Conservation (phyloP, 148 eudicot species). For the Nepenthes mirabilis region DNA sequence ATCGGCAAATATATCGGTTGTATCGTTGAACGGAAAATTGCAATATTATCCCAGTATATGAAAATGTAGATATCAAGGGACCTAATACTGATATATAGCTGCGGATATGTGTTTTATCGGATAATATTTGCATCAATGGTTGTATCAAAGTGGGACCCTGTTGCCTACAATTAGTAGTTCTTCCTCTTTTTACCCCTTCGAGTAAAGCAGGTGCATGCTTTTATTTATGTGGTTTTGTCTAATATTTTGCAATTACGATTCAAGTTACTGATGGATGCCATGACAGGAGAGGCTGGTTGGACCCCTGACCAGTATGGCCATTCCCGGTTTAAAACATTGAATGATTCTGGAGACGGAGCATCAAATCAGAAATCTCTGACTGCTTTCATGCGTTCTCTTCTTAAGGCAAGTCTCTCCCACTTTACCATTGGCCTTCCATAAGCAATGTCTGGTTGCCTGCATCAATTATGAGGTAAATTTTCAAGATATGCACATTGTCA, state of each 20-base stretch:
- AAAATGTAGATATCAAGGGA: too few species aligned
- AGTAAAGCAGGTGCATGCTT: too few species aligned
- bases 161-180: background rate
- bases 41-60: too few species aligned
- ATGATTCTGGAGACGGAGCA: slow-evolving; percentile 41
- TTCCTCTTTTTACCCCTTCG: slow-evolving; percentile 1
- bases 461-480: too few species aligned
- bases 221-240: background rate
- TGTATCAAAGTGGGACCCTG: too few species aligned
- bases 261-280: background rate
- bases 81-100: too few species aligned
- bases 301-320: slow-evolving; percentile 91
- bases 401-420: slow-evolving; percentile 41
- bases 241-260: background rate
- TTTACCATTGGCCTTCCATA: background rate
- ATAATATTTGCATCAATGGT: too few species aligned
- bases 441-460: too few species aligned
- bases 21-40: too few species aligned
- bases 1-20: too few species aligned
- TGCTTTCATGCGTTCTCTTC: slow-evolving; percentile 68
- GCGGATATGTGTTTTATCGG: too few species aligned
- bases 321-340: slow-evolving; percentile 51
- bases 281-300: slow-evolving; percentile 91
- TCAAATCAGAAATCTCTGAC: slow-evolving; percentile 59
- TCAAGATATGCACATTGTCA: too few species aligned